Evolutionary conservation across 2,329 filamentous ascomycete genomes (phyloP), one percentile per base, ranked within the genome.

Genomic region (Colletotrichum costaricense): DNA sequence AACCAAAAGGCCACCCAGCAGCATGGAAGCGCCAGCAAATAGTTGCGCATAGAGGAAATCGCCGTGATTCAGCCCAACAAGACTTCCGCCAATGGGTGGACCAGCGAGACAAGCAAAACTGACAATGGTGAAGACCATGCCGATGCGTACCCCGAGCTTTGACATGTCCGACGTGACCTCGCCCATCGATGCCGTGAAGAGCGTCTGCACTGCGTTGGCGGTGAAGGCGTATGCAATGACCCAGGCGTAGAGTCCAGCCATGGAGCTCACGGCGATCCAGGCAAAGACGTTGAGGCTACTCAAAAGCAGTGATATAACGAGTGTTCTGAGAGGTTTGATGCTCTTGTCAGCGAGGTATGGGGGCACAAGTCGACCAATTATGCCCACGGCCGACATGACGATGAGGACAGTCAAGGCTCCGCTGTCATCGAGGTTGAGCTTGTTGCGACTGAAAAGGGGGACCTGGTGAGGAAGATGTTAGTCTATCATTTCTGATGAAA

Each of bases 21-120:
- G 46, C 71, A 73, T 70, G 16, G 49, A 56, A 2, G 67, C 46
- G 22, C 71, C 71, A 4, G 67, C 71, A 7, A 73, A 73, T 22
- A 73, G 33, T 14, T 73, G 71, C 4, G 71, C 67, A 26, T 73
- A 71, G 22, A 64, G 24, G 42, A 60, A 73, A 8, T 70, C 4
- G 22, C 30, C 71, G 2, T 56, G 14, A 6, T 24, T 49, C 5
- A 60, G 9, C 4, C 38, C 79, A 42, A 90, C 84, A 11, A 90
- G 82, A 1, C 85, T 84, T 0, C 84, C 84, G 0, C 84, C 84
- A 24, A 85, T 79, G 0, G 84, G 84, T 4, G 83, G 82, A 0
- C 84, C 84, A 0, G 83, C 84, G 16, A 85, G 65, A 0, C 82
- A 80, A 1, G 82, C 82, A 57, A 85, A 78, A 0, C 82, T 84